These are phyloP conservation scores for Agaricus subrufescens DNA, from an alignment of 768 basidiomycete genomes.

Conservation along the genomic window DNA sequence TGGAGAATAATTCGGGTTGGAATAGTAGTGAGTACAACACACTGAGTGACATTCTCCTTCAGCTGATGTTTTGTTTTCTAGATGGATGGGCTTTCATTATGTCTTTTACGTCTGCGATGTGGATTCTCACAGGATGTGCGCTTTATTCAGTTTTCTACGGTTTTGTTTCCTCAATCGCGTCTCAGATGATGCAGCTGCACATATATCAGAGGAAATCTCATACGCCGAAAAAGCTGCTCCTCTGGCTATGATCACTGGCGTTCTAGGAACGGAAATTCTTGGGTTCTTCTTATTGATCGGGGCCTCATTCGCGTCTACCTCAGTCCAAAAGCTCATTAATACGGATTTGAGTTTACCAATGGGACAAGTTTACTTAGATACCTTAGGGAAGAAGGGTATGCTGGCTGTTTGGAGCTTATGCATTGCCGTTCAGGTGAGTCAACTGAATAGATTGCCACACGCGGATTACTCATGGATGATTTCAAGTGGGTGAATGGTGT, in stretches of 20 bases:
- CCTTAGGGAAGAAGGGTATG: constrained; percentile 57
- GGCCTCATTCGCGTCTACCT: constrained; percentile 51
- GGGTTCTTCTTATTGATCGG: constrained; percentile 53
- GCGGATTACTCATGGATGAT: not conserved
- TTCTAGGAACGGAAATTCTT: constrained; percentile 43
- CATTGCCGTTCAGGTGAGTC: constrained; percentile 29
- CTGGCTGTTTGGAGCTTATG: constrained; percentile 57
- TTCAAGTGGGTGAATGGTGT: constrained; percentile 56
- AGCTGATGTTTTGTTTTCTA: constrained; percentile 15
- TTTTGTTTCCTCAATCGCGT: not conserved
- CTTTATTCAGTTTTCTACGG: not conserved
- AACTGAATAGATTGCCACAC: not conserved
- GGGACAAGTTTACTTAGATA: constrained; percentile 55
- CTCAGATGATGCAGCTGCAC: constrained; percentile 62
- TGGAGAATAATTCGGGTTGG: constrained; percentile 64
- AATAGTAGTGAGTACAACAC: constrained; percentile 32
- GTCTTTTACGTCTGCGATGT: constrained; percentile 60
- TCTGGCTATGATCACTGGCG: constrained; percentile 53
- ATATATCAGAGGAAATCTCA: constrained; percentile 59
- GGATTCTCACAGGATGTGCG: constrained; percentile 62
- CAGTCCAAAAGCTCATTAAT: constrained; percentile 40
- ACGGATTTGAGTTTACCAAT: constrained; percentile 48
- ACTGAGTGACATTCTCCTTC: not conserved
- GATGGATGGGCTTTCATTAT: constrained; percentile 62
- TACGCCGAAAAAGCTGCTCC: constrained; percentile 52